Evolutionary conservation across 257 asterid species (phyloP), one percentile per base, ranked within the genome.

Genomic region (Leptodermis oblonga): DNA sequence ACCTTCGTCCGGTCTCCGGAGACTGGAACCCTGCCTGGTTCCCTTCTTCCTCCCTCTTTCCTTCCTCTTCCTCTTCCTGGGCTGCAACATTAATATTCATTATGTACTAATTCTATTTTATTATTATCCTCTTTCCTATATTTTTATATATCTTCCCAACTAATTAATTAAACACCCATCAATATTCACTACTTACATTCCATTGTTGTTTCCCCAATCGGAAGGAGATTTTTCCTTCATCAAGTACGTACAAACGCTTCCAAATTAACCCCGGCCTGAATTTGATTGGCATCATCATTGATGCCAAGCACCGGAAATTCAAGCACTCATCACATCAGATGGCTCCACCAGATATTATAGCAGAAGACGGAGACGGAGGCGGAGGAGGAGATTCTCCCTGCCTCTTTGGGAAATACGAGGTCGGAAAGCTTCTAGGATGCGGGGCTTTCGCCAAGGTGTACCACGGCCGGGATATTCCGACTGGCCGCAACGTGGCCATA

Each of bases 391-490:
- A 55, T 43, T 2, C 62, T 43, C 65, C 75, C n/a, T 36, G 71
- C 20, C 77, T 85, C 55, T 81, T 87, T 10, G 76, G 79, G 37
- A 89, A 81, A 62, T 89, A 89, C 67, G 92, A 89, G 84, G 77
- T 89, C 39, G 95, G 95, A 3, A 79, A 72, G 67, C 89, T 89
- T 68, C 82, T 89, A 6, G 96, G 96, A 6, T 78, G 80, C 66
- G 96, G 96, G 7, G 92, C 95, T 15, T 89, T 89, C 78, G 96
- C 89, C 17, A 89, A 89, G 81, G 96, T 89, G 12, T 87, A 87
- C 81, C 88, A 84, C 75, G 96, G 90, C 18, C 88, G 89, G 9
- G 81, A 76, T 54, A 25, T 80, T 23, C 70, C 62, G 28, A 76
- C 84, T 56, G 89, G 85, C 6, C 83, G 80, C 61, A 85, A 83